Evolutionary conservation across 2,329 filamentous ascomycete species (phyloP).

Genomic region (Paraconiothyrium brasiliense): DNA sequence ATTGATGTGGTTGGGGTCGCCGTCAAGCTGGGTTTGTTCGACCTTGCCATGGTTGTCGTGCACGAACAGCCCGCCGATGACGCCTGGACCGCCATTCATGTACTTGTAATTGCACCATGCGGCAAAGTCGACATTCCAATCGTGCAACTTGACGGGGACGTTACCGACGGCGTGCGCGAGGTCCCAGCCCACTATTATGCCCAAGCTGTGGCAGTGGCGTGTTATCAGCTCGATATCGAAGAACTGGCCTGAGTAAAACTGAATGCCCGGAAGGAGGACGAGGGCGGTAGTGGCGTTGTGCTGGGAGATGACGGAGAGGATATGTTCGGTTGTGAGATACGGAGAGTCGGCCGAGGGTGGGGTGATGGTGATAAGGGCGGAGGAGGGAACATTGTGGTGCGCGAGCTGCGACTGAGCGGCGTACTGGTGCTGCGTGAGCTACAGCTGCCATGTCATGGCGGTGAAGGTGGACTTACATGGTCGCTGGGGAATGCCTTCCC

Average conservation of each 20-base stretch:
- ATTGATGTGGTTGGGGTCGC: constrained; percentile 15
- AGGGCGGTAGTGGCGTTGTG: constrained; percentile 78
- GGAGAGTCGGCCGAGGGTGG: constrained; percentile 60
- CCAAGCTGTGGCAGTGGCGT: constrained; percentile 73
- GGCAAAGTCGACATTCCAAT: constrained; percentile 92
- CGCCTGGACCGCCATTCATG: constrained; percentile 84
- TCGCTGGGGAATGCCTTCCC: constrained; percentile 91
- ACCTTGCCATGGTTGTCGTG: constrained; percentile 77
- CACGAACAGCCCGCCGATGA: constrained; percentile 82
- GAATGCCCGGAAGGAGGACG: constrained; percentile 83
- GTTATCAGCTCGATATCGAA: constrained; percentile 87
- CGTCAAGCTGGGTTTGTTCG: constrained; percentile 37
- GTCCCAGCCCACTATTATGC: constrained; percentile 84
- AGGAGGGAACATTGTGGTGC: constrained; percentile 71
- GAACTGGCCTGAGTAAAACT: constrained; percentile 91
- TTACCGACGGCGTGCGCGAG: constrained; percentile 88
- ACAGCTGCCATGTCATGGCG: not conserved
- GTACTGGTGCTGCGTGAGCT: constrained; percentile 63
- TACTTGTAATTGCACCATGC: constrained; percentile 97
- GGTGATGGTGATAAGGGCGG: constrained; percentile 78
- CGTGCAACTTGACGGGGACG: constrained; percentile 79
- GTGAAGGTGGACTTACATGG: constrained; percentile 60
- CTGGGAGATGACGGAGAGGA: constrained; percentile 76
- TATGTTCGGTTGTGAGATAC: constrained; percentile 75
- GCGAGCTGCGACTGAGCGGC: constrained; percentile 82